A percentile compares a stretch with the other conserved stretches of the same genome.
phyloP scores from a whole-genome alignment of 2,329 filamentous ascomycete genomes.

The Ophiostoma sp. region DNA sequence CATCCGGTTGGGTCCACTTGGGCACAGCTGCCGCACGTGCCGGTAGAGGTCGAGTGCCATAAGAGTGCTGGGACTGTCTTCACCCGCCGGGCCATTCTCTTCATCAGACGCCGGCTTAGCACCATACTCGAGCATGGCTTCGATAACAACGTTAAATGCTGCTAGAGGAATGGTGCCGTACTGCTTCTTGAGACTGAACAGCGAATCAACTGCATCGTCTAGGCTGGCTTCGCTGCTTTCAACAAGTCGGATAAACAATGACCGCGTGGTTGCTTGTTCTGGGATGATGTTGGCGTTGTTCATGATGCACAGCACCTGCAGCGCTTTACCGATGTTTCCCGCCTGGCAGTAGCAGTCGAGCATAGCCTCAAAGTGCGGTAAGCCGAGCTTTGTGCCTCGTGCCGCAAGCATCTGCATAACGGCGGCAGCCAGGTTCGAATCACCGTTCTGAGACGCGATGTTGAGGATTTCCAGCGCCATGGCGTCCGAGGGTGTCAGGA shows the following conservation, averaged over 20 bases:
- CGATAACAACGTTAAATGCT: slow-evolving; percentile 40
- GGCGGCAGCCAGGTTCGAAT: slow-evolving; percentile 62
- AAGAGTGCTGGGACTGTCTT: slow-evolving; percentile 14
- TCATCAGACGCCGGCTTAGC: neutral
- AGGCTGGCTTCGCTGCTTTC: neutral
- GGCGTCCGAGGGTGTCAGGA: slow-evolving; percentile 46
- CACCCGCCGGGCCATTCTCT: neutral
- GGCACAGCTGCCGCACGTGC: slow-evolving; percentile 35
- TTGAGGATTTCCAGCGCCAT: slow-evolving; percentile 55
- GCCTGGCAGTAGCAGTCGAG: slow-evolving; percentile 61
- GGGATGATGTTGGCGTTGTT: slow-evolving; percentile 54
- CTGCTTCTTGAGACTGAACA: slow-evolving; percentile 47
- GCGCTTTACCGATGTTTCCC: slow-evolving; percentile 58
- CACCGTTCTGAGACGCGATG: slow-evolving; percentile 62
- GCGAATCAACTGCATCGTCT: slow-evolving; percentile 41
- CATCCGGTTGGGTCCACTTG: slow-evolving; percentile 33
- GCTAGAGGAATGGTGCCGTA: slow-evolving; percentile 35
- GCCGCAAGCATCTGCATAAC: slow-evolving; percentile 61
- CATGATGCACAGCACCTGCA: slow-evolving; percentile 71
- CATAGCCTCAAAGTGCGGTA: slow-evolving; percentile 74
- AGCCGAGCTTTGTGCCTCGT: slow-evolving; percentile 51
- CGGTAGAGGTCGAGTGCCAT: slow-evolving; percentile 37
- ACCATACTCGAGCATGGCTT: slow-evolving; percentile 30
- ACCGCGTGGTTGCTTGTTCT: slow-evolving; percentile 55
- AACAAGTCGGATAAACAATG: slow-evolving; percentile 45